Evolutionary conservation across 345 rosid genomes (phyloP).

Genomic region (Crucihimalaya himalaica): DNA sequence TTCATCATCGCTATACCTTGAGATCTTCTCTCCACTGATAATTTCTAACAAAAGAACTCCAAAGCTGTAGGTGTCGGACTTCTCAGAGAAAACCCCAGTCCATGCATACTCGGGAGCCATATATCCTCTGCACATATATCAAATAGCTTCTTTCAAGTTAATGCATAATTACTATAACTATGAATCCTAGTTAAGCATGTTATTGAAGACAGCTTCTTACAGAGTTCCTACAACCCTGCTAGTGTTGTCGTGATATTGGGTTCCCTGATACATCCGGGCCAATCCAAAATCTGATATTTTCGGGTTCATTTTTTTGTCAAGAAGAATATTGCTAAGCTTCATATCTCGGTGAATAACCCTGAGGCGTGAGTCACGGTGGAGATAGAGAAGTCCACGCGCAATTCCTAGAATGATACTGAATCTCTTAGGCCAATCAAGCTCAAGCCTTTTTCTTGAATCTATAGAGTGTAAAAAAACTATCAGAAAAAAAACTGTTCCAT

Average conservation of each 20-base stretch:
- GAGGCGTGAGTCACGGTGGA: constrained; percentile 34
- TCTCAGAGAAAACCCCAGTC: constrained; percentile 49
- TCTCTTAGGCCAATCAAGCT: constrained; percentile 30
- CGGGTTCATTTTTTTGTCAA: constrained; percentile 26
- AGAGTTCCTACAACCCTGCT: constrained; percentile 28
- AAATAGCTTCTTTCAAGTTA: background rate
- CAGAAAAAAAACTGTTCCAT: background rate
- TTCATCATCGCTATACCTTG: constrained; percentile 14
- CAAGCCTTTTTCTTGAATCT: constrained; percentile 28
- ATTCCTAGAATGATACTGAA: constrained; percentile 11
- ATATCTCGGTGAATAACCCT: constrained; percentile 28
- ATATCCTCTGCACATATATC: constrained; percentile 30
- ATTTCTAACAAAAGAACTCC: constrained; percentile 45
- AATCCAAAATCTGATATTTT: constrained; percentile 40
- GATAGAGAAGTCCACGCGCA: constrained; percentile 34
- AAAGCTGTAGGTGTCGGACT: constrained; percentile 51
- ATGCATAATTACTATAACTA: background rate
- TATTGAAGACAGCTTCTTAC: background rate
- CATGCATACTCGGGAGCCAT: constrained; percentile 56
- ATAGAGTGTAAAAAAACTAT: background rate
- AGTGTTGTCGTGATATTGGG: constrained; percentile 21
- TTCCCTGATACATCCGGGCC: constrained; percentile 34
- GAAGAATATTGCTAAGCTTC: constrained; percentile 28
- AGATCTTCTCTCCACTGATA: constrained; percentile 27
- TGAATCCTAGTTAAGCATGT: background rate